These are phyloP conservation scores for Pythium pyrilobum DNA, from an alignment of 352 stramenopile genomes.

Conservation along the genomic window DNA sequence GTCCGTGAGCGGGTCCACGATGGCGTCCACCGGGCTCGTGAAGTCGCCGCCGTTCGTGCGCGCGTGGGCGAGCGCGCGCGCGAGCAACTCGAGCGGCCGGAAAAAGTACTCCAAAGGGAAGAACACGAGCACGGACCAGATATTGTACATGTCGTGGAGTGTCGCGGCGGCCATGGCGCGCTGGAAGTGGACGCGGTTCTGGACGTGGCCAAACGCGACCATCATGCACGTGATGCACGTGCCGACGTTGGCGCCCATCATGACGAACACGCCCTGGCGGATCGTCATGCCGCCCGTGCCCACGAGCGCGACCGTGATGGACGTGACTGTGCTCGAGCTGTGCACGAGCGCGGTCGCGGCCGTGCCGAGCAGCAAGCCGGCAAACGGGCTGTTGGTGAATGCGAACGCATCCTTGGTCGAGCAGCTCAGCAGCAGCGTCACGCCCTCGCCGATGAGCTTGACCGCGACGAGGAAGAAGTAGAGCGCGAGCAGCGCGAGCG, in stretches of 20 bases:
- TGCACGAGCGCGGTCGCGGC: slow-evolving; percentile 61
- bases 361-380: slow-evolving; percentile 73
- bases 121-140: slow-evolving; percentile 8
- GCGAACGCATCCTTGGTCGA: slow-evolving; percentile 62
- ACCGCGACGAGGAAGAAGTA: slow-evolving; percentile 85
- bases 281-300: slow-evolving; percentile 4
- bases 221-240: slow-evolving; percentile 13
- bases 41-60: slow-evolving; percentile 8
- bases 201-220: slow-evolving; percentile 5
- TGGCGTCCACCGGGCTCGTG: slow-evolving; percentile 15
- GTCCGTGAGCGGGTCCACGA: slow-evolving; percentile 17
- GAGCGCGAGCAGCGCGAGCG: slow-evolving; percentile 39
- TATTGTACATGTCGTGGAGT: slow-evolving; percentile 14
- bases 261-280: slow-evolving; percentile 58
- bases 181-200: slow-evolving; percentile 24
- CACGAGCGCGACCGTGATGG: slow-evolving; percentile 2
- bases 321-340: slow-evolving; percentile 30
- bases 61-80: slow-evolving; percentile 7
- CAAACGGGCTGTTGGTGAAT: slow-evolving; percentile 67
- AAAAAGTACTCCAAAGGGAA: slow-evolving; percentile 29
- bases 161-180: slow-evolving; percentile 23
- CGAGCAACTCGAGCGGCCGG: slow-evolving; percentile 28
- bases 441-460: slow-evolving; percentile 67
- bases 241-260: slow-evolving; percentile 77
- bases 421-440: slow-evolving; percentile 68